Evolutionary conservation across 108 stramenopile species (phyloP).

Genomic region (Cyclotella cryptica): DNA sequence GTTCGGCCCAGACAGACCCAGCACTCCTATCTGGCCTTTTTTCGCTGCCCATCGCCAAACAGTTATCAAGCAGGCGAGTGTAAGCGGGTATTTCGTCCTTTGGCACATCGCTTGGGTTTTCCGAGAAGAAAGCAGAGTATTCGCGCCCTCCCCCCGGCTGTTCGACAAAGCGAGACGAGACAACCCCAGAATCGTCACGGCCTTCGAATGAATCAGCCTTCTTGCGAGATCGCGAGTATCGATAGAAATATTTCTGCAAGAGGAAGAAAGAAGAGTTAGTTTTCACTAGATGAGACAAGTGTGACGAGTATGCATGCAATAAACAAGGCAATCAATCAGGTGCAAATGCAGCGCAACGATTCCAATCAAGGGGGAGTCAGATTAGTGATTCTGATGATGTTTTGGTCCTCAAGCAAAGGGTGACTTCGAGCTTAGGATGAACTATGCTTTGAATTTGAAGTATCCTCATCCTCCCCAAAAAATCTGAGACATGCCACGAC

Average conservation of each 20-base stretch:
- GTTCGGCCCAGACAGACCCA: conserved; percentile 74
- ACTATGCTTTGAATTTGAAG: conserved; percentile 62
- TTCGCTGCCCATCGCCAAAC: conserved; percentile 83
- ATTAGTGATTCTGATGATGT: conserved; percentile 66
- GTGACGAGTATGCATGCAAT: not conserved
- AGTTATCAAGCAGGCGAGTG: conserved; percentile 76
- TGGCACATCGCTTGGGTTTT: conserved; percentile 23
- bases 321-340: not conserved
- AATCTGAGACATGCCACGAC: not conserved
- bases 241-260: conserved; percentile 89
- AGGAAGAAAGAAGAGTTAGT: conserved; percentile 20
- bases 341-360: too few species aligned
- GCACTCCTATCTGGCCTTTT: conserved; percentile 58
- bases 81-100: conserved; percentile 53
- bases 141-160: conserved; percentile 60
- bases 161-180: conserved; percentile 78
- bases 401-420: conserved; percentile 68
- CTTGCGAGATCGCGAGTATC: conserved; percentile 81
- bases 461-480: conserved; percentile 52
- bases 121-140: conserved; percentile 58
- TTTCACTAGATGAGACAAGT: conserved; percentile 11
- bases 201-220: conserved; percentile 92
- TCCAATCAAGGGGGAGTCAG: conserved; percentile 38
- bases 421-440: conserved; percentile 70
- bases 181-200: conserved; percentile 87